A percentile compares a stretch with the other conserved stretches of the same genome.
phyloP scores from a whole-genome alignment of 1,284 basidiomycete genomes.

The Thecaphora frezii region DNA sequence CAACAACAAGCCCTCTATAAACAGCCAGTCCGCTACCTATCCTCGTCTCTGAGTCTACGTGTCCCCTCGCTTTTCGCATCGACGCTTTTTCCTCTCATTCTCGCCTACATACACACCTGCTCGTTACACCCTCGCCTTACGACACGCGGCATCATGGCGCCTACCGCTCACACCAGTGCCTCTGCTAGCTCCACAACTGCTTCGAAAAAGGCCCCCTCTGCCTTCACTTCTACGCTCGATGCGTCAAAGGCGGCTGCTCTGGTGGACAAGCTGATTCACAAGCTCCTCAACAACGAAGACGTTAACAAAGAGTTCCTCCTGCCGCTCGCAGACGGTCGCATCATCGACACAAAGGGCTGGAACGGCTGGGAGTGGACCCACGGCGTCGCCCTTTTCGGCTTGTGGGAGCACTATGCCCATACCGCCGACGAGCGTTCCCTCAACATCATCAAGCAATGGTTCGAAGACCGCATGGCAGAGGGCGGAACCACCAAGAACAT shows the following conservation, averaged over 20 bases:
- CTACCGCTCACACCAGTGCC: too few relatives aligned
- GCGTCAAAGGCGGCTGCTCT: conserved; percentile 5
- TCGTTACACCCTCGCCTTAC: too few relatives aligned
- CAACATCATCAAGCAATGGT: conserved; percentile 66
- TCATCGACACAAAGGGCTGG: conserved; percentile 72
- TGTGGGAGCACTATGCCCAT: conserved; percentile 62
- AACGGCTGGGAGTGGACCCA: conserved; percentile 72
- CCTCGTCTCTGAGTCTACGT: too few relatives aligned
- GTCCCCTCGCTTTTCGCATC: too few relatives aligned
- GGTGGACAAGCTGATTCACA: conserved; percentile 27
- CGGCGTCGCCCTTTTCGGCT: conserved; percentile 59
- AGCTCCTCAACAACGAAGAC: conserved; percentile 65
- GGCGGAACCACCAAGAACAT: conserved; percentile 70
- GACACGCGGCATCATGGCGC: too few relatives aligned
- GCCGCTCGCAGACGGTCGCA: conserved; percentile 64
- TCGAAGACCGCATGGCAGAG: conserved; percentile 64
- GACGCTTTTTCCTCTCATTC: too few relatives aligned
- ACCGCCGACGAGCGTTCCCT: conserved; percentile 63
- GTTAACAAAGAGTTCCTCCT: conserved; percentile 67
- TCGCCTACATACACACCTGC: too few relatives aligned
- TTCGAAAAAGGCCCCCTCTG: neutral
- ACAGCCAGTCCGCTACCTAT: too few relatives aligned
- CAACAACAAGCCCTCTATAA: too few relatives aligned
- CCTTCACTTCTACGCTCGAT: neutral
- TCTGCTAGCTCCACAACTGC: too few relatives aligned